A percentile compares a stretch with the other conserved stretches of the same genome.
These are phyloP conservation scores for Solanum raphanifolium DNA, from an alignment of 257 asterid species.

Conservation along the genomic window DNA sequence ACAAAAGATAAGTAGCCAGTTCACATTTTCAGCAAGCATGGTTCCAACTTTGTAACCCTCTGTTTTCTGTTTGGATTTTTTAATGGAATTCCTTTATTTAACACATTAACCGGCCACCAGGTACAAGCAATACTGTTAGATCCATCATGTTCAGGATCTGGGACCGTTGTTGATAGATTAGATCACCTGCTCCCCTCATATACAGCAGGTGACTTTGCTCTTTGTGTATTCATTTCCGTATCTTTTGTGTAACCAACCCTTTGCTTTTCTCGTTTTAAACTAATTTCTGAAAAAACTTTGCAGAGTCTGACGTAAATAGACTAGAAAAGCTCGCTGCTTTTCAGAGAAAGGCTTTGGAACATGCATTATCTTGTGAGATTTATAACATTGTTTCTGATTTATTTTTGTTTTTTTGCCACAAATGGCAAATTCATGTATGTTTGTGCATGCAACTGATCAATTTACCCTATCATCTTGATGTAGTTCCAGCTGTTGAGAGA, in stretches of 20 bases:
- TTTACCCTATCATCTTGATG: not conserved
- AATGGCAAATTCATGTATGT: not conserved
- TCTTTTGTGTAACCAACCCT: not conserved
- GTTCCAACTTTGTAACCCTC: not conserved
- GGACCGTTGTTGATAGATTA: slow-evolving; percentile 72
- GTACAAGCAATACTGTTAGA: slow-evolving; percentile 82
- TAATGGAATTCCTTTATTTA: not conserved
- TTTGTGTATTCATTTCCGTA: not conserved
- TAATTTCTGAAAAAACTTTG: slow-evolving; percentile 9
- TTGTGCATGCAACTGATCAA: not conserved
- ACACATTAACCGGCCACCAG: slow-evolving; percentile 17
- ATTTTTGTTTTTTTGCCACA: not conserved
- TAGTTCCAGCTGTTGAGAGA: slow-evolving; percentile 82
- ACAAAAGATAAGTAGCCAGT: not conserved
- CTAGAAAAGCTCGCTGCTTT: slow-evolving; percentile 70
- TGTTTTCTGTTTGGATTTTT: not conserved
- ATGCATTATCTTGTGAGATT: slow-evolving; percentile 70
- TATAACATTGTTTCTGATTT: not conserved
- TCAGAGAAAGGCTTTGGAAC: slow-evolving; percentile 66
- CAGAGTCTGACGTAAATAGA: slow-evolving; percentile 27
- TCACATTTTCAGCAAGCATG: not conserved
- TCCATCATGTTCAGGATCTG: slow-evolving; percentile 98
- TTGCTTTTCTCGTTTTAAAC: not conserved
- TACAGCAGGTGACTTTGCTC: slow-evolving; percentile 35
- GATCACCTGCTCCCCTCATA: slow-evolving; percentile 92